Evolutionary conservation across 345 rosid species (phyloP), one percentile per base, ranked within the genome.

Genomic region (Camelina sativa): DNA sequence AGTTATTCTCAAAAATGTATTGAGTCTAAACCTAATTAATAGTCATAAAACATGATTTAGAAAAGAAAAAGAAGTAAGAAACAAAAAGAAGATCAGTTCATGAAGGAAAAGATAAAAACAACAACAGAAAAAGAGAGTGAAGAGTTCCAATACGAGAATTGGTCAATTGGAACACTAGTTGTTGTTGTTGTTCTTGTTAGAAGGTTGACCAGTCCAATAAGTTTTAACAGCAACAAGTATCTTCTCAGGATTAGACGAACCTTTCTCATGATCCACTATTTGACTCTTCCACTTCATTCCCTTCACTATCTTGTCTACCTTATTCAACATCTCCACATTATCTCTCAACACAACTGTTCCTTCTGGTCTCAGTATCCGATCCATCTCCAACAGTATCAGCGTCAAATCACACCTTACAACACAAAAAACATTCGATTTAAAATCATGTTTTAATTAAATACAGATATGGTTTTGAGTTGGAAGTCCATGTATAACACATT

Each of bases 221-320:
- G 80, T 81, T 80, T 92, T 95, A 73, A 84, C 90, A 40, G 98
- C 94, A 44, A 95, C 80, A 65, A 92, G 90, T 62, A 95, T 84
- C 80, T 95, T 95, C 92, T 95, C 99, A 1, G 94, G 91, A 79
- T 90, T 92, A 79, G 83, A 89, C 1, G 98, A 94, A 82, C 99
- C 99, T 53, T 90, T 92, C 83, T 95, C 99, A 67, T 90, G 96
- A 72, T 95, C 99, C 74, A 88, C 72, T 34, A 92, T 84, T 72
- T 81, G 91, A 80, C 85, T 89, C 64, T 81, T 82, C 98, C 98
- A 92, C 76, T 86, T 90, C 96, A 95, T 95, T 69, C 98, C 91
- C 37, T 88, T 88, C 3, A 81, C 88, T 80, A 89, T 81, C 40
- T 77, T 81, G 84, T 86, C 82, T 16, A 95, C 77, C 83, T 92